phyloP scores from a whole-genome alignment of 495 filamentous ascomycete genomes.

The Lineolata rhizophorae region DNA sequence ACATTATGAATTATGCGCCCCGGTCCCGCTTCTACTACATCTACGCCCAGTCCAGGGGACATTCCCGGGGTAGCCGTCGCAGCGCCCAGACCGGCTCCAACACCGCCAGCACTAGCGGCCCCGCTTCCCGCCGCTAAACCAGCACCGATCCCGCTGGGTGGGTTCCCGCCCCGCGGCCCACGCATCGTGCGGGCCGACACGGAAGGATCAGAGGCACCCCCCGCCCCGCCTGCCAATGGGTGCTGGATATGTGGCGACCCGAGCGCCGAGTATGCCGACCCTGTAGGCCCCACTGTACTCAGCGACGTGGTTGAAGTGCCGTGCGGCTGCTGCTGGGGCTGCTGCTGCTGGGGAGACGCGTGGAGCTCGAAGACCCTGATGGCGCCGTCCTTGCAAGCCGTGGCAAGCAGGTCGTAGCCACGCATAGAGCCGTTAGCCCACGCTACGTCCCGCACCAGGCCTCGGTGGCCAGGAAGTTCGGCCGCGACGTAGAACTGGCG shows the following conservation, averaged over 20 bases:
- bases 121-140: background rate
- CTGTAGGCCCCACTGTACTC: constrained; percentile 30
- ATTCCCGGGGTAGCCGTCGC: too few relatives aligned
- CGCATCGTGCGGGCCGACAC: background rate
- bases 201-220: background rate
- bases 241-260: constrained; percentile 1
- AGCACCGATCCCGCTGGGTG: background rate
- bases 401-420: constrained; percentile 77
- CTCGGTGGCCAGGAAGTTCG: constrained; percentile 43
- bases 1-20: constrained; percentile 18
- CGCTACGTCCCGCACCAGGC: constrained; percentile 70
- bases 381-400: constrained; percentile 75
- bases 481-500: constrained; percentile 59
- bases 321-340: constrained; percentile 2
- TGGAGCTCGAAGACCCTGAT: constrained; percentile 68
- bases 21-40: constrained; percentile 7
- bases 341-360: constrained; percentile 22
- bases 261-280: constrained; percentile 32
- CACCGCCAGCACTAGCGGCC: too few relatives aligned
- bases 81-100: too few relatives aligned
- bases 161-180: background rate
- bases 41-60: too few relatives aligned
- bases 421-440: constrained; percentile 81
- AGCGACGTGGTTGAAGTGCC: constrained; percentile 2
- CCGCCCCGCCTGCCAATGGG: background rate